These are phyloP conservation scores for Erodium texanum DNA, from an alignment of 441 rosid genomes.

Conservation along the genomic window DNA sequence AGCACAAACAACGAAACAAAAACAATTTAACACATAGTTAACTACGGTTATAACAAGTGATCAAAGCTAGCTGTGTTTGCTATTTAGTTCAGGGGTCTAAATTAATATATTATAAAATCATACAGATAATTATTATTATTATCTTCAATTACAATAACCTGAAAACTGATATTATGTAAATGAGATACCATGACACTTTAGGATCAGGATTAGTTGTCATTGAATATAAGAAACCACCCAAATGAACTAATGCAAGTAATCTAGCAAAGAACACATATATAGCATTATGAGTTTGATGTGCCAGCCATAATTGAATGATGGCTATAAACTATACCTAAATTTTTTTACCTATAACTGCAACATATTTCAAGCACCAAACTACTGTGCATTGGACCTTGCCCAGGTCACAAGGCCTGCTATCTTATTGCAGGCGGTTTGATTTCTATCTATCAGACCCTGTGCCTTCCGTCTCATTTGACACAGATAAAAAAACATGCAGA, in stretches of 20 bases:
- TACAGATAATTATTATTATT: no score
- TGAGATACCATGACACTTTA: neutral
- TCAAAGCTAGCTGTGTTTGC: neutral
- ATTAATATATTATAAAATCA: neutral
- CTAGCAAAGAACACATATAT: no score
- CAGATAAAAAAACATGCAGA: neutral
- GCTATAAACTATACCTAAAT: neutral
- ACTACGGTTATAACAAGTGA: neutral
- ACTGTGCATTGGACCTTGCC: neutral
- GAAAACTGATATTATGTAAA: neutral
- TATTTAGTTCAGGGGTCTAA: neutral
- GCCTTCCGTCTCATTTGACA: neutral
- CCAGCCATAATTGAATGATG: neutral
- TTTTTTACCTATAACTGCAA: neutral
- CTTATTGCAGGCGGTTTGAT: no score
- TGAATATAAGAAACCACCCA: no score
- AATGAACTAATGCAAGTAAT: no score
- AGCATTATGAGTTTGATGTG: no score
- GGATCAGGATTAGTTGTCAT: neutral
- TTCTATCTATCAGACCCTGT: neutral
- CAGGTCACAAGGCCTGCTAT: neutral
- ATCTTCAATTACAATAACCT: neutral
- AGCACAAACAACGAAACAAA: neutral
- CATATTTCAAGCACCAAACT: neutral
- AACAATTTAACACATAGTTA: neutral